Conservation (phyloP, 1,139 yeast genomes). For the Yamadazyma membranifaciens region DNA sequence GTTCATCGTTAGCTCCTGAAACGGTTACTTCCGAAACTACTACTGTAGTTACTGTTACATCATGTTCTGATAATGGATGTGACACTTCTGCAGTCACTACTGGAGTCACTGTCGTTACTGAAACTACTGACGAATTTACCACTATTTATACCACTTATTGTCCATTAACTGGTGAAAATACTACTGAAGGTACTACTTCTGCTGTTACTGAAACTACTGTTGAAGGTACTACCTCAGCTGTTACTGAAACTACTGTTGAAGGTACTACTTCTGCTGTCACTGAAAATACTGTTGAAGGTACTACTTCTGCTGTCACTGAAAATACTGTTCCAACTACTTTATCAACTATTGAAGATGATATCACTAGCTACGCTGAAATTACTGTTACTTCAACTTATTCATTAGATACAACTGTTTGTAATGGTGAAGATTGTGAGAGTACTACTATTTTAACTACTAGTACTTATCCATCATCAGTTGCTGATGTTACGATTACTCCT, state of each 20-base stretch:
- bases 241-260: conserved; percentile 6
- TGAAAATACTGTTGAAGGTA: not conserved
- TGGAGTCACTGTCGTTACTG: conserved; percentile 21
- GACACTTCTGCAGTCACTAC: conserved; percentile 26
- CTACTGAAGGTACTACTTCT: conserved; percentile 8
- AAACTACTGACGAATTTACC: conserved; percentile 14
- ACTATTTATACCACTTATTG: conserved; percentile 30
- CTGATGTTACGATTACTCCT: not conserved
- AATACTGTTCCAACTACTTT: conserved; percentile 4
- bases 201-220: conserved; percentile 5
- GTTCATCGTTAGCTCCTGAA: conserved; percentile 8
- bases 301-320: conserved; percentile 3
- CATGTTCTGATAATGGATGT: conserved; percentile 33
- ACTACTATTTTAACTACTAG: conserved; percentile 8
- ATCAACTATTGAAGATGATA: conserved; percentile 4
- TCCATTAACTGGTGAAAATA: conserved; percentile 18
- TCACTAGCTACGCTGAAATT: conserved; percentile 7
- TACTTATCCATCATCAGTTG: conserved; percentile 5
- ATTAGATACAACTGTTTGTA: conserved; percentile 8
- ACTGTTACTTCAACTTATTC: conserved; percentile 13
- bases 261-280: conserved; percentile 3
- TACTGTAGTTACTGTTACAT: conserved; percentile 45
- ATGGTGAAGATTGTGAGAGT: conserved; percentile 8
- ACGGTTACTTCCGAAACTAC: conserved; percentile 5
- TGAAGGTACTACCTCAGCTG: conserved; percentile 2